Percentiles rank a stretch among this genome's conserved stretches.
Conservation (phyloP, 2,329 filamentous ascomycete species). For the Cytospora mali region DNA sequence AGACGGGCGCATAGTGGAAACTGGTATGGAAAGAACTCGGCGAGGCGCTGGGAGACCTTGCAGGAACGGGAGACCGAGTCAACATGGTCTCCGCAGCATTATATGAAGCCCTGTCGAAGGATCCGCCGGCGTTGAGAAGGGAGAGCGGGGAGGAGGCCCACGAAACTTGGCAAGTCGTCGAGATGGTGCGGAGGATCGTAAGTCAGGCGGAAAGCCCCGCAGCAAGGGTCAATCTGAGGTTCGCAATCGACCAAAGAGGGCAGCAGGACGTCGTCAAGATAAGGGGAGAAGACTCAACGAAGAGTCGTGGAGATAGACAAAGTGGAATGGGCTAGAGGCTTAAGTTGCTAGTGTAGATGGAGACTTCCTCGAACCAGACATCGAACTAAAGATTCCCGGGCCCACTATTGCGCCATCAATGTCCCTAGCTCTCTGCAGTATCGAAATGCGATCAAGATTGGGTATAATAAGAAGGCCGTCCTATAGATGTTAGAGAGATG, state of each 20-base stretch:
- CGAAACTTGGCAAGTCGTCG: constrained; percentile 15
- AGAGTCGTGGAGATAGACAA: neutral
- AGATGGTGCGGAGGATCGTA: constrained; percentile 7
- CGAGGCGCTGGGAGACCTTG: constrained; percentile 55
- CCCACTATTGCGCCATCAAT: neutral
- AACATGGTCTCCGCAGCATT: constrained; percentile 60
- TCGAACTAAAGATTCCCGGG: neutral
- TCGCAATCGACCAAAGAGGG: neutral
- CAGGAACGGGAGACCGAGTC: constrained; percentile 58
- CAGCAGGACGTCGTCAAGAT: neutral
- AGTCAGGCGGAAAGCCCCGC: neutral
- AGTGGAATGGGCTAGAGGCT: neutral
- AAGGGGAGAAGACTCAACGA: neutral
- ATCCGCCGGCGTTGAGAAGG: constrained; percentile 36
- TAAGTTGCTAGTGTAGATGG: neutral
- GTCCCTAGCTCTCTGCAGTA: neutral
- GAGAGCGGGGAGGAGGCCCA: constrained; percentile 19
- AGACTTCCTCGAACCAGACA: neutral
- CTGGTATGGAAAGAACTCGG: constrained; percentile 45
- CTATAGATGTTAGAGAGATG: neutral
- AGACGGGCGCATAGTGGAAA: constrained; percentile 52
- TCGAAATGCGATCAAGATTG: neutral
- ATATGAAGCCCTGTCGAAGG: constrained; percentile 13
- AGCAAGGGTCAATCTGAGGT: neutral
- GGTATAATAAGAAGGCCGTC: neutral